phyloP scores from a whole-genome alignment of 225 moss, liverwort and hornwort genomes.

The Physcomitrium patens region DNA sequence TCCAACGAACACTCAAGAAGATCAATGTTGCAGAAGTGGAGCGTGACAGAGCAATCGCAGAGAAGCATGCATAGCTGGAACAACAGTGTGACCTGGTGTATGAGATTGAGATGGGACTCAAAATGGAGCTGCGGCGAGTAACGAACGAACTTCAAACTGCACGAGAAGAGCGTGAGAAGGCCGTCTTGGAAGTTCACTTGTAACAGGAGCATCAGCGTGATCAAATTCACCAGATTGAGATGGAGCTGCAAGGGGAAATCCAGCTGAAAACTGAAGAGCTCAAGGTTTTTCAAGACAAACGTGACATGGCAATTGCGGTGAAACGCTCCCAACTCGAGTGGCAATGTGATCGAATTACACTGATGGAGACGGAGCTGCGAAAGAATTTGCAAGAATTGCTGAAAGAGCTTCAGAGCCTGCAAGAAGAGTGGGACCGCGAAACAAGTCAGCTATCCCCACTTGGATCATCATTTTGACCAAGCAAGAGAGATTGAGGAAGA shows the following conservation, averaged over 20 bases:
- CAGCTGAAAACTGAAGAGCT: constrained; percentile 42
- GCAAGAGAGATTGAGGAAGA: constrained; percentile 49
- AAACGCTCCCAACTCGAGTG: constrained; percentile 39
- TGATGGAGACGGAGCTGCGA: constrained; percentile 48
- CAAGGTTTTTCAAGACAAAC: constrained; percentile 29
- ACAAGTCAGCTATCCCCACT: constrained; percentile 39
- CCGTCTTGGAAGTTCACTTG: constrained; percentile 38
- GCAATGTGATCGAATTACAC: constrained; percentile 25
- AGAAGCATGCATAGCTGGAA: constrained; percentile 37
- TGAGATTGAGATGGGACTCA: constrained; percentile 47
- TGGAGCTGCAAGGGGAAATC: constrained; percentile 37
- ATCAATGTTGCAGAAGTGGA: constrained; percentile 16
- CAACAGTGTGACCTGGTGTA: constrained; percentile 41
- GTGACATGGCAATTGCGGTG: constrained; percentile 31
- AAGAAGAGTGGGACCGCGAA: constrained; percentile 45
- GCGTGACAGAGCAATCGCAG: constrained; percentile 39
- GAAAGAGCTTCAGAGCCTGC: constrained; percentile 50
- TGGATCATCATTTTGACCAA: constrained; percentile 42
- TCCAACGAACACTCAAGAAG: constrained; percentile 21
- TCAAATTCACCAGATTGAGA: constrained; percentile 43
- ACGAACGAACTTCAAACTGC: constrained; percentile 32
- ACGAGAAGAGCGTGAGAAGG: constrained; percentile 29
- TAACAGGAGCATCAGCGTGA: constrained; percentile 40
- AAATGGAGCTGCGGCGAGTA: constrained; percentile 37
- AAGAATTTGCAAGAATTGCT: constrained; percentile 44